Base-by-base conservation (phyloP, 1,284 basidiomycete genomes). In the Sanguinoderma infundibulare region DNA sequence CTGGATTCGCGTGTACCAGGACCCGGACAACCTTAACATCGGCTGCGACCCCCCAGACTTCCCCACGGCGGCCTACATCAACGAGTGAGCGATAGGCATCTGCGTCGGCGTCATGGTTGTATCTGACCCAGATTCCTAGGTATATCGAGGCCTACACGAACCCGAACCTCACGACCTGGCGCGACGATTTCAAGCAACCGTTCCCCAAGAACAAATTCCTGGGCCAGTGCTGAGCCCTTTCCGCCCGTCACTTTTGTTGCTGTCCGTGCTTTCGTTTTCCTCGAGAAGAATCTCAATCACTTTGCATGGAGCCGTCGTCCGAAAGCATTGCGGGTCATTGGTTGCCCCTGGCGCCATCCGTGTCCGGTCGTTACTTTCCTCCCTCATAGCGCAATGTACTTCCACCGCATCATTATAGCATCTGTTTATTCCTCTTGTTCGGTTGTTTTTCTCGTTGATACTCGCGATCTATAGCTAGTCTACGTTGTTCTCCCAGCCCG, bases 1-100 rank as follows among this genome's bases (percentile, higher is more conserved):
- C 73, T 96, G 88, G 76, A 84, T 96, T 42, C 85, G 94, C 9
- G 89, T 96, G 1, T 95, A 94, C 72, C 92, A 93, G 69, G 82
- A 86, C 14, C 81, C 84, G 62, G 77, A 86, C 56, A 73, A 81
- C 12, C 83, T 88, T 57, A 93, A 91, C 72, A 79, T 94, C 32
- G 92, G 94, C 3, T 97, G 95, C 71, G 90, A 95, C 69, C 94
- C 94, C 7, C 75, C 79, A 26, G 84, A 87, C 55, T 90, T 87
- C 73, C 95, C 94, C 0, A 96, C 95, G 0, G 74, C 81, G 36
- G 79, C 83, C 20, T 94, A 94, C 72, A 93, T 94, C 67, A 77
- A 89, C 32, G 74, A 84, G 89, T 89, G 65, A 39, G 85, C n/a
- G n/a, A n/a, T n/a, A 75, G n/a, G n/a, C 1, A 7, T 22, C 9